These are phyloP conservation scores for Phaeosphaeria sp. DNA, from an alignment of 2,329 filamentous ascomycete species.

Conservation along the genomic window DNA sequence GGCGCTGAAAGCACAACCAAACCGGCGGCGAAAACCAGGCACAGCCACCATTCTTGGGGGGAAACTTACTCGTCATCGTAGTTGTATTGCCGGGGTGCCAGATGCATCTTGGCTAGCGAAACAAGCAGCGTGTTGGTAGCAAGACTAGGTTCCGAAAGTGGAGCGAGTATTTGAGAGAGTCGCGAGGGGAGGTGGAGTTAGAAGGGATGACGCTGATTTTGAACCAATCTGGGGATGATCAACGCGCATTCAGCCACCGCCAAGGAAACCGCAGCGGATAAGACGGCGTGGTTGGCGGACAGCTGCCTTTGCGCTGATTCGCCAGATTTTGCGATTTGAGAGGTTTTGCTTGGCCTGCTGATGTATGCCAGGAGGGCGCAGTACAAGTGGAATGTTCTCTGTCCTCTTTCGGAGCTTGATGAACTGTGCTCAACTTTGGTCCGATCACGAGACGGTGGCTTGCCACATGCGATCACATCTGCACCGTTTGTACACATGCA, in stretches of 20 bases:
- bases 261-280: constrained; percentile 1
- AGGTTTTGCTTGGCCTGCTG: constrained; percentile 3
- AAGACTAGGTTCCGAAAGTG: constrained; percentile 5
- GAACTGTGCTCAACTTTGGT: background rate
- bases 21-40: constrained; percentile 6
- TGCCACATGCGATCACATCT: no score
- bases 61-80: constrained; percentile 30
- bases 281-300: background rate
- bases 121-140: constrained; percentile 3
- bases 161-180: constrained; percentile 11
- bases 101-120: constrained; percentile 14
- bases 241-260: constrained; percentile 7
- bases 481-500: no score
- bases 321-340: background rate
- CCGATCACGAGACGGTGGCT: background rate
- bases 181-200: constrained; percentile 5
- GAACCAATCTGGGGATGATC: constrained; percentile 16
- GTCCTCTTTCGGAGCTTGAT: background rate
- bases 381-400: background rate
- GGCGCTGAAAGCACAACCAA: constrained; percentile 1
- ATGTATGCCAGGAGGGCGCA: constrained; percentile 2
- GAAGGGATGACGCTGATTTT: constrained; percentile 1
- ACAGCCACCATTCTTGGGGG: constrained; percentile 10
- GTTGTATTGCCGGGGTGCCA: constrained; percentile 28
- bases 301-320: background rate